Percentiles rank a stretch among this genome's conserved stretches.
Evolutionary conservation across 495 filamentous ascomycete genomes (phyloP).

Genomic region (Bacidia gigantensis): DNA sequence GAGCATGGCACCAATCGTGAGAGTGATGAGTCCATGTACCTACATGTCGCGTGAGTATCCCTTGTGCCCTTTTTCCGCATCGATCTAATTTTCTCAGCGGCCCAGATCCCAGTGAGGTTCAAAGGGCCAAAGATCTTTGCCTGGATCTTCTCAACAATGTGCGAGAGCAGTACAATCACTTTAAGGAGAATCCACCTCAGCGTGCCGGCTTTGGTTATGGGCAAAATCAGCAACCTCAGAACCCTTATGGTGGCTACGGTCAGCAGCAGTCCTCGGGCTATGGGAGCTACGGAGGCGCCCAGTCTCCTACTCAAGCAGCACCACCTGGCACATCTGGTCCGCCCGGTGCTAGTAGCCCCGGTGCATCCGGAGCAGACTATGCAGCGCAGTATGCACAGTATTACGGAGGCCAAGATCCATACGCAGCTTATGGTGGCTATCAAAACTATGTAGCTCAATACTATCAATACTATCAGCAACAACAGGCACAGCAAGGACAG

Average conservation of each 20-base stretch:
- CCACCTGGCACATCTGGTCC: conserved; percentile 29
- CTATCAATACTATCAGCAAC: conserved; percentile 60
- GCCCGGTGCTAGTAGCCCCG: conserved; percentile 25
- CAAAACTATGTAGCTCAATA: conserved; percentile 53
- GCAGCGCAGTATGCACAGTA: conserved; percentile 77
- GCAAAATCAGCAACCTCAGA: background rate
- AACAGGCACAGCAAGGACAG: conserved; percentile 38
- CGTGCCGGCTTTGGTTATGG: conserved; percentile 23
- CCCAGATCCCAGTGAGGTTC: conserved; percentile 74
- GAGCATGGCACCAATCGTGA: conserved; percentile 71
- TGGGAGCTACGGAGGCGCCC: conserved; percentile 27
- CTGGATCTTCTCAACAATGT: conserved; percentile 76
- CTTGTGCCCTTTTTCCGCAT: background rate
- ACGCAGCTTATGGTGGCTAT: conserved; percentile 85
- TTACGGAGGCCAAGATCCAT: conserved; percentile 64
- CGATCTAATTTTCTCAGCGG: conserved; percentile 38
- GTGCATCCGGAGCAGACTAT: conserved; percentile 37
- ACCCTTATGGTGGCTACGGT: conserved; percentile 20
- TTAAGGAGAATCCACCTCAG: conserved; percentile 71
- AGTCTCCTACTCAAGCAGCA: conserved; percentile 27
- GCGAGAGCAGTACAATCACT: conserved; percentile 68
- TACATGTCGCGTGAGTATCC: conserved; percentile 75
- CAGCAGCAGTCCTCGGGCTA: conserved; percentile 18
- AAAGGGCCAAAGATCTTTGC: conserved; percentile 74
- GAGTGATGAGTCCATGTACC: conserved; percentile 88